Evolutionary conservation across 2,329 filamentous ascomycete genomes (phyloP).

Genomic region (Xylaria sp.): DNA sequence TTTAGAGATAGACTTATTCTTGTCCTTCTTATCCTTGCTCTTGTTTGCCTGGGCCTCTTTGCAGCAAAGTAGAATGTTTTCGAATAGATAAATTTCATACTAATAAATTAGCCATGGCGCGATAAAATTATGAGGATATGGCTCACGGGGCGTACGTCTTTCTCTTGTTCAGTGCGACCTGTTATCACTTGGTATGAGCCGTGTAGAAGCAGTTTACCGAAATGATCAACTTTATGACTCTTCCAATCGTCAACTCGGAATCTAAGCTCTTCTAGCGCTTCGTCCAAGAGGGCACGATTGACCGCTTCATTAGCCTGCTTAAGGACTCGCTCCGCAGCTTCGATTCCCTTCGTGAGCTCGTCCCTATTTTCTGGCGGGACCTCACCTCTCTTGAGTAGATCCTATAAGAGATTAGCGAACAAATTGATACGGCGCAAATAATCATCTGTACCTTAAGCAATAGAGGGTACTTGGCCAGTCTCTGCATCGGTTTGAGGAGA

Average conservation of each 20-base stretch:
- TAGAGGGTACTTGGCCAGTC: slow-evolving; percentile 92
- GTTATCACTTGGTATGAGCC: slow-evolving; percentile 94
- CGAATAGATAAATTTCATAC: slow-evolving; percentile 98
- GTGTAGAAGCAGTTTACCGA: slow-evolving; percentile 87
- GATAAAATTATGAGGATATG: slow-evolving; percentile 12
- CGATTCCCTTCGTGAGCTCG: slow-evolving; percentile 80
- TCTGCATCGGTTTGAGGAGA: slow-evolving; percentile 94
- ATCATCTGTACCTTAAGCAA: slow-evolving; percentile 75
- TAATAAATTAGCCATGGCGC: slow-evolving; percentile 52
- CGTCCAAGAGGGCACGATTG: slow-evolving; percentile 83
- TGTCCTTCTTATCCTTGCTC: slow-evolving; percentile 79
- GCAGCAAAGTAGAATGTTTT: slow-evolving; percentile 94
- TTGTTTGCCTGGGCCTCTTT: slow-evolving; percentile 93
- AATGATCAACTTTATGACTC: slow-evolving; percentile 87
- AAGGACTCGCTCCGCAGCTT: slow-evolving; percentile 83
- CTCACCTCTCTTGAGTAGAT: slow-evolving; percentile 82
- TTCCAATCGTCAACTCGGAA: slow-evolving; percentile 96
- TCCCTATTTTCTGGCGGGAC: slow-evolving; percentile 72
- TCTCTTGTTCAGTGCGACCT: slow-evolving; percentile 86
- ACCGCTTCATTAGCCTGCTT: slow-evolving; percentile 91
- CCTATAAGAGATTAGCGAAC: slow-evolving; percentile 62
- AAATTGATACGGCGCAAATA: neutral
- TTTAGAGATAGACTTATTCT: slow-evolving; percentile 68
- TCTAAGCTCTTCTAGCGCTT: slow-evolving; percentile 84
- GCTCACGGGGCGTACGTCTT: slow-evolving; percentile 72